These are phyloP conservation scores for Trifolium subterraneum DNA, from an alignment of 306 rosid genomes.

Conservation along the genomic window DNA sequence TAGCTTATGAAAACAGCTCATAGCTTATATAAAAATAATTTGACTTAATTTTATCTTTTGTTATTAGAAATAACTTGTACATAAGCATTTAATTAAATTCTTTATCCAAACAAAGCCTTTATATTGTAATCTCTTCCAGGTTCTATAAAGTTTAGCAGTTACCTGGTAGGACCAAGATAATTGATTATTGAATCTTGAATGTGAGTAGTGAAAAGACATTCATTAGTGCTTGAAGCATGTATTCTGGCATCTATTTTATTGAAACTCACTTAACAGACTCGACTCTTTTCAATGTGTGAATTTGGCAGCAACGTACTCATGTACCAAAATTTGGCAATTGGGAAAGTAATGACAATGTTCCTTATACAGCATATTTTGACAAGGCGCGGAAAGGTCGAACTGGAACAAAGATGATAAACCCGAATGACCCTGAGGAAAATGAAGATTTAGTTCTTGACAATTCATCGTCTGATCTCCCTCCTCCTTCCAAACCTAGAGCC, in stretches of 20 bases:
- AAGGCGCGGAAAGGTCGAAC: constrained; percentile 85
- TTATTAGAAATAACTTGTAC: not conserved
- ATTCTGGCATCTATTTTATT: constrained; percentile 30
- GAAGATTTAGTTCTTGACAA: constrained; percentile 49
- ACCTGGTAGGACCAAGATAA: not conserved
- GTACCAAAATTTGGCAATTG: constrained; percentile 94
- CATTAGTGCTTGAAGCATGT: constrained; percentile 6
- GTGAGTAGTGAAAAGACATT: not conserved
- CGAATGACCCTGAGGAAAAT: constrained; percentile 86
- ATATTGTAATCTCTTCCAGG: not conserved
- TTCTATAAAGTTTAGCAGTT: not conserved
- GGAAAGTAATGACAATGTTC: constrained; percentile 85
- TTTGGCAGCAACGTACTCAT: constrained; percentile 78
- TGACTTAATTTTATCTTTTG: too few species aligned
- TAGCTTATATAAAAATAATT: not conserved
- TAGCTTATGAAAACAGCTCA: too few species aligned
- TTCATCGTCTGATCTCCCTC: constrained; percentile 51
- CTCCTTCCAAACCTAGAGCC: constrained; percentile 51
- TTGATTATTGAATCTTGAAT: not conserved
- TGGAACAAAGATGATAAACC: constrained; percentile 75
- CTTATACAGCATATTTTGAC: constrained; percentile 88
- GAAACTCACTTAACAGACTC: constrained; percentile 39
- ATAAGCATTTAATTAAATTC: not conserved
- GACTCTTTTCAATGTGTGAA: constrained; percentile 41
- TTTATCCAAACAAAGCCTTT: not conserved